Base-by-base conservation (phyloP, 768 basidiomycete genomes). In the Cantharellus anzutake region DNA sequence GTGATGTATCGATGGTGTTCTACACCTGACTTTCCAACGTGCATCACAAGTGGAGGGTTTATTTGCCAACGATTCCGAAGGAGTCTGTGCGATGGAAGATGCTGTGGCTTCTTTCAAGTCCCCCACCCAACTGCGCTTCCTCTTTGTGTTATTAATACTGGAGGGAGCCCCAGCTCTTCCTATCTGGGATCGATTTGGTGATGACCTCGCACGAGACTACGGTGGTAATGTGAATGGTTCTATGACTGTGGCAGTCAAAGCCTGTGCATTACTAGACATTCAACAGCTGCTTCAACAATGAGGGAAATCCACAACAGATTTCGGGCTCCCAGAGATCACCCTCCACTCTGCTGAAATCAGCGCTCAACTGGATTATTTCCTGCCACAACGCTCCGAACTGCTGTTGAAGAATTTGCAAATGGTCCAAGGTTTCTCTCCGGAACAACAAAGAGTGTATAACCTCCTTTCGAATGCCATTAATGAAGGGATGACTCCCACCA, bases 91-190 rank as follows among this genome's bases (percentile, higher is more conserved):
- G 0, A 64, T 76, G n/a, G 39, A 60, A 2, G 74, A 76, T 56
- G 73, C 71, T 0, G 60, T 75, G 0, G 55, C 65, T 3, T 60
- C 60, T 2, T 63, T 71, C 2, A 58, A 63, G 3, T 72, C 73
- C 0, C 75, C 73, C 0, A 56, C 60, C 2, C 73, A 76, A 60
- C 65, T 76, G 0, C 70, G 71, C 0, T 56, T 69, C 38, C 69
- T 75, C 2, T 73, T 76, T 64, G 67, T 70, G n/a, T 68, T 73
- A 56, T 37, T 55, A 7, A 55, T 55, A 11, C 52, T 55, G 11
- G 52, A 55, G 38, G 52, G 52, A 14, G 11, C 11, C 7, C 52
- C 52, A 14, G 52, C 52, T 37, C 11, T 55, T 37, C 11, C 11
- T 37, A 11, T 55, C 7, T 55, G 52, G 52, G 52, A 55, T 11